These are phyloP conservation scores for Mycena kentingensis DNA, from an alignment of 768 basidiomycete genomes.

Conservation along the genomic window DNA sequence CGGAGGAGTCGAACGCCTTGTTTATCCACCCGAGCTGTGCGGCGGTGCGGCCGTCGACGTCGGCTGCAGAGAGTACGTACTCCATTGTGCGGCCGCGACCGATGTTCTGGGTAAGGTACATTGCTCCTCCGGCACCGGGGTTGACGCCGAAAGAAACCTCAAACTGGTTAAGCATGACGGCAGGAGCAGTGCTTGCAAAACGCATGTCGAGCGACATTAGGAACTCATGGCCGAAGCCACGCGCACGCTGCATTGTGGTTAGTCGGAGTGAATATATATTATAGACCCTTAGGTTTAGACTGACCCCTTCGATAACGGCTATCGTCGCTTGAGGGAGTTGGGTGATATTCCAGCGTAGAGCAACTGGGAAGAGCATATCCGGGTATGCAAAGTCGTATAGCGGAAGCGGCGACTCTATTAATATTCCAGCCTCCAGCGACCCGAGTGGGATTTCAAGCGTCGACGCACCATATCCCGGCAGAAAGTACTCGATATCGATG, in stretches of 20 bases:
- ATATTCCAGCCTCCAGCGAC: too few relatives aligned
- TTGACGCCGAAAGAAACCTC: conserved; percentile 9
- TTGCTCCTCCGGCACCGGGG: conserved; percentile 7
- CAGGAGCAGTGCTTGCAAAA: conserved; percentile 3
- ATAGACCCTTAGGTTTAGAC: not conserved
- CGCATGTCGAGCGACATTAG: conserved; percentile 13
- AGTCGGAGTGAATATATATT: not conserved
- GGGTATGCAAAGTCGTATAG: not conserved
- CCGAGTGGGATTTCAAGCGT: too few relatives aligned
- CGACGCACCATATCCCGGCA: conserved; percentile 1
- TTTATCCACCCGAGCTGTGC: conserved; percentile 10
- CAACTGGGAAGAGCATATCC: conserved; percentile 10
- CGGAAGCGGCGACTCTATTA: conserved; percentile 5
- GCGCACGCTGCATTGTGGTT: conserved; percentile 2
- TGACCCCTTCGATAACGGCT: conserved; percentile 12
- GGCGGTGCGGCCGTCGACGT: conserved; percentile 8
- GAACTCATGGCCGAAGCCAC: conserved; percentile 15
- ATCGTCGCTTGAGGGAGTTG: conserved; percentile 14
- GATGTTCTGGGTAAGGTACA: conserved; percentile 7
- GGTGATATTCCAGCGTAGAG: conserved; percentile 13
- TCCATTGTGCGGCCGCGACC: conserved; percentile 9
- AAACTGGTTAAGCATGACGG: conserved; percentile 5
- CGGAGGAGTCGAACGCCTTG: not conserved
- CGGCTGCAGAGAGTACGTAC: conserved; percentile 9
- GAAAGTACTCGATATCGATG: conserved; percentile 3